Percentiles rank a stretch among this genome's conserved stretches.
phyloP scores from a whole-genome alignment of 441 rosid species.

The Viola pubescens region DNA sequence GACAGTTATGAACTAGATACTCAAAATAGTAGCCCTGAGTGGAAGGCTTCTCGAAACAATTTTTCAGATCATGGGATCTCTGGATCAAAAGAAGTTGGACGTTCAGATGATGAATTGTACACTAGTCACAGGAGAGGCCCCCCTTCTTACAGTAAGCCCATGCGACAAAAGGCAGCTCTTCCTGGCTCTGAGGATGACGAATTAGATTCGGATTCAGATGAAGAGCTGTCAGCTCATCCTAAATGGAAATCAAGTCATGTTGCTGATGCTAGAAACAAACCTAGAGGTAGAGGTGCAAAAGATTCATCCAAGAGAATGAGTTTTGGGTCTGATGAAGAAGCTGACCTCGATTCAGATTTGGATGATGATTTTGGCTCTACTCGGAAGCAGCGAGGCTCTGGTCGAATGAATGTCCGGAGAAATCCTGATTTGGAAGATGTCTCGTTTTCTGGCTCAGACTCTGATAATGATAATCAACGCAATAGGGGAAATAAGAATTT shows the following conservation, averaged over 20 bases:
- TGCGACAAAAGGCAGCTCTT: constrained; percentile 24
- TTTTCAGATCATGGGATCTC: constrained; percentile 37
- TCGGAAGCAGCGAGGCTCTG: constrained; percentile 18
- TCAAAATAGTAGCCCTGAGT: constrained; percentile 25
- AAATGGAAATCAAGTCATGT: constrained; percentile 73
- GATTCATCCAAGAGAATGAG: constrained; percentile 37
- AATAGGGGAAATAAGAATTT: constrained; percentile 31
- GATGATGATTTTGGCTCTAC: constrained; percentile 32
- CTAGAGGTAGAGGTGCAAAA: constrained; percentile 26
- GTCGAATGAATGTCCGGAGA: constrained; percentile 25
- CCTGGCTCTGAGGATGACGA: constrained; percentile 40
- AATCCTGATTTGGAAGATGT: constrained; percentile 26
- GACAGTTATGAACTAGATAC: constrained; percentile 83
- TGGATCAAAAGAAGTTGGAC: constrained; percentile 33
- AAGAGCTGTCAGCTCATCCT: constrained; percentile 44
- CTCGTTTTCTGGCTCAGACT: constrained; percentile 40
- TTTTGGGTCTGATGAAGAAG: constrained; percentile 67
- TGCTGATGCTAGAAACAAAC: constrained; percentile 34
- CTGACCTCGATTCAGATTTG: constrained; percentile 42
- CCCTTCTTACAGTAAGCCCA: constrained; percentile 15
- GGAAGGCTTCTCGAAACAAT: constrained; percentile 27
- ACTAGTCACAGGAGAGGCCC: constrained; percentile 25
- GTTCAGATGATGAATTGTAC: constrained; percentile 17
- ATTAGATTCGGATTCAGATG: constrained; percentile 45
- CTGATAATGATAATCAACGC: constrained; percentile 27